These are phyloP conservation scores for Solanum raphanifolium DNA, from an alignment of 257 asterid species.

Conservation along the genomic window DNA sequence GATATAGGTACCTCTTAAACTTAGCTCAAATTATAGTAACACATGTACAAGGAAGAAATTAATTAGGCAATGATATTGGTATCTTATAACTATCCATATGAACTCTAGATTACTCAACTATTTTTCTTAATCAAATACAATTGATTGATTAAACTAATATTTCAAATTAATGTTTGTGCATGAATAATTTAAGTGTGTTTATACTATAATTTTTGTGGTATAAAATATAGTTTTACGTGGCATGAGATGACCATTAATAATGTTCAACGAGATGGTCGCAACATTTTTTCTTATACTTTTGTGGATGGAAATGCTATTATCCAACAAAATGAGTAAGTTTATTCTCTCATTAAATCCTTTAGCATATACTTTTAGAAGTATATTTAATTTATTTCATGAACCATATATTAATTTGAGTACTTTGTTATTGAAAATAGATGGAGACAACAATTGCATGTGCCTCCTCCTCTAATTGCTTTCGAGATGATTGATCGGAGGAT, in stretches of 20 bases:
- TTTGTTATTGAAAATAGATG: background rate
- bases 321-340: too few species aligned
- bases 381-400: background rate
- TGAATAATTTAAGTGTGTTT: background rate
- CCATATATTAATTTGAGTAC: background rate
- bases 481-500: background rate
- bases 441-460: background rate
- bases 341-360: background rate
- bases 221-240: background rate
- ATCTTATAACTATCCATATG: too few species aligned
- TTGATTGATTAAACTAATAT: background rate
- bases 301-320: too few species aligned
- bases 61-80: too few species aligned
- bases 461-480: background rate
- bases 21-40: background rate
- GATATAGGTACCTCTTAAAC: too few species aligned
- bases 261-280: too few species aligned
- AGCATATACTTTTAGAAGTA: background rate
- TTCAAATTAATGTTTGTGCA: background rate
- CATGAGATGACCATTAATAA: background rate
- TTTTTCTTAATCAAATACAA: too few species aligned
- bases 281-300: background rate
- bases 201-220: background rate
- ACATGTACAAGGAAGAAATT: too few species aligned
- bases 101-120: too few species aligned